Percentiles rank a stretch among this genome's conserved stretches.
These are phyloP conservation scores for Claviceps sorghi DNA, from an alignment of 2,329 filamentous ascomycete genomes.

Conservation along the genomic window DNA sequence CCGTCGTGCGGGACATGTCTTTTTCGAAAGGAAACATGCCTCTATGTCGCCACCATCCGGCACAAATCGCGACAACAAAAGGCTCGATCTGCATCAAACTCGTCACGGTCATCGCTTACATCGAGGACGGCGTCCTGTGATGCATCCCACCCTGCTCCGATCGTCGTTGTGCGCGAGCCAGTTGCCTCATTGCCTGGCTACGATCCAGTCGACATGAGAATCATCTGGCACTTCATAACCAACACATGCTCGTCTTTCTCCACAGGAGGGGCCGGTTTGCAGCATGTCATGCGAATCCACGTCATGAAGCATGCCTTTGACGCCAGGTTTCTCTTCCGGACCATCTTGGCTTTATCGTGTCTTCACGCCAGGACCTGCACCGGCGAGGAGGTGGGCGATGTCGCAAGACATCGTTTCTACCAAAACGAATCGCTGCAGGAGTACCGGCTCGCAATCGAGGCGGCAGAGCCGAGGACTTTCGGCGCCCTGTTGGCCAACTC, in stretches of 20 bases:
- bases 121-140: not conserved
- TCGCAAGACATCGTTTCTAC: conserved; percentile 26
- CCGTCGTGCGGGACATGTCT: conserved; percentile 36
- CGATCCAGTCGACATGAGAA: conserved; percentile 33
- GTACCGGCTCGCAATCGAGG: conserved; percentile 36
- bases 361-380: conserved; percentile 20
- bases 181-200: not conserved
- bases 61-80: conserved; percentile 6
- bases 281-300: conserved; percentile 28
- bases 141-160: not conserved
- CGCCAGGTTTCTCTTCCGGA: conserved; percentile 40
- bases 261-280: conserved; percentile 20
- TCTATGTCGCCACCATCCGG: conserved; percentile 22
- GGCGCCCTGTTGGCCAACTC: conserved; percentile 38
- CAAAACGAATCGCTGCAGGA: conserved; percentile 35
- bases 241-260: conserved; percentile 32
- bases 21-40: conserved; percentile 31
- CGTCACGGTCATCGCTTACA: not conserved
- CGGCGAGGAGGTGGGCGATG: conserved; percentile 12
- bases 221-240: conserved; percentile 40
- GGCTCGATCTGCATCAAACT: not conserved
- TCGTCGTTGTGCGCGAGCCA: conserved; percentile 10
- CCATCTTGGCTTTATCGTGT: conserved; percentile 35
- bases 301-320: conserved; percentile 36
- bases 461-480: conserved; percentile 28